Conservation (phyloP, 352 stramenopile genomes). For the Globisporangium alternatum region DNA sequence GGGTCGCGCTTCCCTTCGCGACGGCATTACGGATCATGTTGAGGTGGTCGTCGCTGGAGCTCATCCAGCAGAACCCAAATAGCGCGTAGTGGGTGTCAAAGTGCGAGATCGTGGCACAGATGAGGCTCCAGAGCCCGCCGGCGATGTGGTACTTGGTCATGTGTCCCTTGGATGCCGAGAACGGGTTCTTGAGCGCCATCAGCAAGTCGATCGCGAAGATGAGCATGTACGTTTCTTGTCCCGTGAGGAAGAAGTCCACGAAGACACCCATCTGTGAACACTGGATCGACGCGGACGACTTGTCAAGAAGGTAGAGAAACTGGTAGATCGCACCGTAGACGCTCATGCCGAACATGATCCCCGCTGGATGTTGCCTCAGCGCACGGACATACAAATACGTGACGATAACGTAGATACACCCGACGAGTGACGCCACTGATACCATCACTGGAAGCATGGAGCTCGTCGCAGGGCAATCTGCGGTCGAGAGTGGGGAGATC, state of each 20-base stretch:
- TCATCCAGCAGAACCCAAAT: conserved; percentile 82
- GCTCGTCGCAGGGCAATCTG: conserved; percentile 40
- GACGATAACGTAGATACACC: conserved; percentile 75
- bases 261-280: conserved; percentile 66
- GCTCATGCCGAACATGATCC: conserved; percentile 87
- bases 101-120: conserved; percentile 68
- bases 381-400: conserved; percentile 67
- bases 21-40: conserved; percentile 10
- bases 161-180: conserved; percentile 75
- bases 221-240: conserved; percentile 87
- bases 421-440: conserved; percentile 62
- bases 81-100: conserved; percentile 74
- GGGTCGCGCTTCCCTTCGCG: background rate
- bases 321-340: conserved; percentile 82
- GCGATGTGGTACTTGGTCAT: conserved; percentile 81
- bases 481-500: conserved; percentile 12
- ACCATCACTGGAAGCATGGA: conserved; percentile 59
- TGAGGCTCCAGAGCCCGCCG: conserved; percentile 64
- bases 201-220: conserved; percentile 86
- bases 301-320: conserved; percentile 69
- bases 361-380: conserved; percentile 73
- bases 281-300: conserved; percentile 35
- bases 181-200: conserved; percentile 82
- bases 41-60: conserved; percentile 47
- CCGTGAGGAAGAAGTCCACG: conserved; percentile 80